Evolutionary conservation across 441 rosid species (phyloP).

Genomic region (Metrosideros polymorpha): DNA sequence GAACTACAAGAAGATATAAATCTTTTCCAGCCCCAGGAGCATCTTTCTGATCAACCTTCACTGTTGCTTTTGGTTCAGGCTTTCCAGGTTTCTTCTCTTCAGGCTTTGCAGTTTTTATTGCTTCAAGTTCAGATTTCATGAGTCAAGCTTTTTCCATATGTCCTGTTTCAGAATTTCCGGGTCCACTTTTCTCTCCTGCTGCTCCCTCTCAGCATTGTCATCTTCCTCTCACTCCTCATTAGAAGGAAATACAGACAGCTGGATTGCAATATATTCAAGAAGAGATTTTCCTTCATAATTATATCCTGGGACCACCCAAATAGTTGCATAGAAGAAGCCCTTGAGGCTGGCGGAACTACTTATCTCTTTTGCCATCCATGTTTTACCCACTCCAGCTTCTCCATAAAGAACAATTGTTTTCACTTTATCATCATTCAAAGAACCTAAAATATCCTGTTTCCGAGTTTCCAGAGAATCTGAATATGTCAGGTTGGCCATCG

Average conservation of each 20-base stretch:
- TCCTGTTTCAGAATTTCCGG: background rate
- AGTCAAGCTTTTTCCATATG: accelerated
- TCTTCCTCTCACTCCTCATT: background rate
- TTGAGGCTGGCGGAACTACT: accelerated
- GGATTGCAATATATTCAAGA: background rate
- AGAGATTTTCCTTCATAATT: background rate
- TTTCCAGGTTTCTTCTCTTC: background rate
- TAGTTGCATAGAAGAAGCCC: background rate
- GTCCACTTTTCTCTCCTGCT: background rate
- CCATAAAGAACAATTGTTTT: accelerated
- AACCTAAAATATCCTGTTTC: accelerated
- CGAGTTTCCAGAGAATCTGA: accelerated
- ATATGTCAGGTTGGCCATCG: accelerated
- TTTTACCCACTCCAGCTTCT: background rate
- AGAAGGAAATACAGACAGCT: background rate
- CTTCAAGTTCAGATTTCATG: background rate
- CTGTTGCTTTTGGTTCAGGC: accelerated
- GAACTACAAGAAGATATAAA: background rate
- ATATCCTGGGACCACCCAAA: background rate
- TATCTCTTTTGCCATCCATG: background rate
- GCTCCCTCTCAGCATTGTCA: background rate
- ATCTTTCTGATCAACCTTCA: background rate
- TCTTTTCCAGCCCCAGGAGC: background rate
- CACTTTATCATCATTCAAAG: accelerated
- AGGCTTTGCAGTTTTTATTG: too few species aligned